phyloP scores from a whole-genome alignment of 768 basidiomycete species.

The Lepiota venenata region DNA sequence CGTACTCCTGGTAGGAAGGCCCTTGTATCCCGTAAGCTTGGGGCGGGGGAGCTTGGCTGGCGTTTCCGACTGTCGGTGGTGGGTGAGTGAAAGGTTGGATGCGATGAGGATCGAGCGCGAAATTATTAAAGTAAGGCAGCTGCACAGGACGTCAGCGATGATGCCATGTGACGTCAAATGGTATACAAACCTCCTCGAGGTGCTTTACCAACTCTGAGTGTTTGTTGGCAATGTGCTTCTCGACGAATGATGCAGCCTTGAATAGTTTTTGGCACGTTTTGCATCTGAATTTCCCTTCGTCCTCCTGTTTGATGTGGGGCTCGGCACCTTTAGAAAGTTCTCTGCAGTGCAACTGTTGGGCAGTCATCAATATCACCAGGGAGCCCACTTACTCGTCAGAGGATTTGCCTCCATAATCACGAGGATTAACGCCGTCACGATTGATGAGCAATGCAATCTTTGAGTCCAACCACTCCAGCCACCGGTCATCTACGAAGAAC shows the following conservation, averaged over 20 bases:
- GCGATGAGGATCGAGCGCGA: conserved; percentile 92
- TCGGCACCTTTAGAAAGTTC: conserved; percentile 79
- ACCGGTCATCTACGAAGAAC: conserved; percentile 66
- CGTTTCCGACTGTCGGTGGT: conserved; percentile 63
- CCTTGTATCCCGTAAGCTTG: conserved; percentile 83
- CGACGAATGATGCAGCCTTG: conserved; percentile 95
- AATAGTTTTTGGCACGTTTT: conserved; percentile 96
- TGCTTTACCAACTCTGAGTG: conserved; percentile 82
- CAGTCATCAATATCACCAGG: neutral
- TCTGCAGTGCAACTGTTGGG: conserved; percentile 37
- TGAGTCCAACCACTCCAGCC: conserved; percentile 86
- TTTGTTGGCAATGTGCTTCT: conserved; percentile 96
- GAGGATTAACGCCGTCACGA: conserved; percentile 76
- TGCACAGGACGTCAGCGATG: conserved; percentile 26
- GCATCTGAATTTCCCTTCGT: conserved; percentile 96
- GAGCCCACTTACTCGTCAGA: conserved; percentile 68
- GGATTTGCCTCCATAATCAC: conserved; percentile 85
- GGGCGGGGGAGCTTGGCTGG: conserved; percentile 68
- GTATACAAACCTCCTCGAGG: conserved; percentile 69
- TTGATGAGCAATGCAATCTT: conserved; percentile 83
- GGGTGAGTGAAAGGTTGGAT: conserved; percentile 84
- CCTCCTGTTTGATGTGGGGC: conserved; percentile 88
- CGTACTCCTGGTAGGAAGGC: conserved; percentile 41
- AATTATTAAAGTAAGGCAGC: conserved; percentile 93
- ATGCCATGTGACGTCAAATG: neutral